Evolutionary conservation across 208 protist genomes (phyloP), one percentile per base, ranked within the genome.

Genomic region (Strigomonas oncopelti): DNA sequence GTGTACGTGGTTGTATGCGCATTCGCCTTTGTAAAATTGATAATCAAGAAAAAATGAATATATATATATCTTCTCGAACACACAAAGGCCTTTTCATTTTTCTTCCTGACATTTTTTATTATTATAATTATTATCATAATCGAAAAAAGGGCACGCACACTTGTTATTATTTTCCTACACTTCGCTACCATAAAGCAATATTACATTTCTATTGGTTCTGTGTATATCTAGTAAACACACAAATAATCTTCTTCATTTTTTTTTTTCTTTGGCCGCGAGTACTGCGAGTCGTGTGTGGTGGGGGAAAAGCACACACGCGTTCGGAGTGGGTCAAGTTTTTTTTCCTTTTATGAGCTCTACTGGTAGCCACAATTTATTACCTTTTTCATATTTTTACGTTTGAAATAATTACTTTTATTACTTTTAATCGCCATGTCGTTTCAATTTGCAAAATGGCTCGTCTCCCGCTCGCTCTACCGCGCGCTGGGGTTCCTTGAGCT

Each of bases 401-500:
- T 27, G 0, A 31, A 32, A 4, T 71, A 61, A 36, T 65, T 66
- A 34, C 18, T 72, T 38, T 72, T 22, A 53, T 54, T 64, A 46
- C 25, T 66, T 7, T 36, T 48, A n/a, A 25, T 67, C 34, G 45
- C 7, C 46, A n/a, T n/a, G n/a, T n/a, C n/a, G n/a, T n/a, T n/a
- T n/a, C n/a, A n/a, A n/a, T n/a, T n/a, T n/a, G n/a, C n/a, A 36
- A 54, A 42, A 9, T 14, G 38, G 38, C 38, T 45, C 22, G 9
- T 4, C 28, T 64, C 20, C 32, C 11, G 5, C 22, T 29, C n/a
- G 14, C 20, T 38, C 16, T 25, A 38, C 14, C 29, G 31, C 16
- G 56, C 25, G 32, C 59, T 48, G 27, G 59, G 16, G 20, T 27
- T 63, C 24, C 29, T 5, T 0, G 74, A 76, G 36, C 74, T 69